Percentiles rank a stretch among this genome's conserved stretches.
phyloP scores from a whole-genome alignment of 768 basidiomycete genomes.

The Kwoniella shandongensis region DNA sequence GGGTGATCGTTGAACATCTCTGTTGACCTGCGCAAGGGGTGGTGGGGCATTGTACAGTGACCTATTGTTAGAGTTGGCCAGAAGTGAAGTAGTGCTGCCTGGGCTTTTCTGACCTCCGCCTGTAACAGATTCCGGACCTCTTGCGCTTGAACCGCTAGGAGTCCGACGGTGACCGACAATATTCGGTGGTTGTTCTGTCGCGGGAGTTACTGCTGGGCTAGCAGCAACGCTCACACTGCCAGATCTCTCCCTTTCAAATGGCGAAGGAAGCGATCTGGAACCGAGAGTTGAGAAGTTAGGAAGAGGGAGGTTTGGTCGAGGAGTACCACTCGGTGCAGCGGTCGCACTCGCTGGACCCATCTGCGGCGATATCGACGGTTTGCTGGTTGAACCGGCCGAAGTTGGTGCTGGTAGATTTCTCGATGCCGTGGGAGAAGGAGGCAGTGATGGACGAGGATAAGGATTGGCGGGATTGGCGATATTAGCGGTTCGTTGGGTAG shows the following conservation, averaged over 20 bases:
- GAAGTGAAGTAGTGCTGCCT: constrained; percentile 12
- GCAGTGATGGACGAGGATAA: constrained; percentile 23
- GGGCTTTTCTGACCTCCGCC: constrained; percentile 11
- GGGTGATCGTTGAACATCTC: constrained; percentile 5
- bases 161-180: constrained; percentile 19
- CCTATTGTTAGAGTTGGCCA: constrained; percentile 1
- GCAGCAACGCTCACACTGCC: constrained; percentile 7
- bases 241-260: constrained; percentile 25
- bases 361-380: constrained; percentile 25
- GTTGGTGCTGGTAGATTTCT: constrained; percentile 1
- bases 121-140: constrained; percentile 9
- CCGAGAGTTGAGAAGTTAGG: constrained; percentile 18
- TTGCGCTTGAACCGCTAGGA: constrained; percentile 14
- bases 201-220: background rate
- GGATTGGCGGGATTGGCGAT: constrained; percentile 8
- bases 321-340: constrained; percentile 1
- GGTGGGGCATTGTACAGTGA: constrained; percentile 16
- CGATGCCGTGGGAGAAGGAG: constrained; percentile 20
- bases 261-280: constrained; percentile 27
- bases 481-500: constrained; percentile 4
- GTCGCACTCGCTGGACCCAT: constrained; percentile 14
- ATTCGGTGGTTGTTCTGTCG: background rate
- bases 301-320: constrained; percentile 25
- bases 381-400: constrained; percentile 7
- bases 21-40: constrained; percentile 1